Base-by-base conservation (phyloP, 139 green algal genomes). In the Chlorella sp. region DNA sequence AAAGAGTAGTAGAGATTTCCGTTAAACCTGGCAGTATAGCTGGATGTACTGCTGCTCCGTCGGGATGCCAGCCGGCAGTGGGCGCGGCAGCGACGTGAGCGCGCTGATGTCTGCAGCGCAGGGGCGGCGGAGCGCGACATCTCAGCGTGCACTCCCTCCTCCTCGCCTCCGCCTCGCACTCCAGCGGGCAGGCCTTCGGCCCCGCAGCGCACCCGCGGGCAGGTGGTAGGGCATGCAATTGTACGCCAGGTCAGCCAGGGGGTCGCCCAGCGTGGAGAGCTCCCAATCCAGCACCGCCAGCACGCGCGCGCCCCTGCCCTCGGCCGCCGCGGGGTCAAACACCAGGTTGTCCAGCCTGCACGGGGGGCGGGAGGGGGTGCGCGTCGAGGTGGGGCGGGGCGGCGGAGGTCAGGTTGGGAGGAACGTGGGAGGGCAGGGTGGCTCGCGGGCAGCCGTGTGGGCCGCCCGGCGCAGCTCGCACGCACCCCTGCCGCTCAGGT, bases 231-330 rank as follows among this genome's bases (percentile, higher is more conserved):
- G 77, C 78, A 98, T 82, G 88, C 93, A 98, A 80, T 79, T 89
- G 91, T 98, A 99, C 0, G 96, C 94, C 31, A 99, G 82, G 80
- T 99, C 94, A 23, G 91, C 84, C 76, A 92, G 90, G 27, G 88
- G 84, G 84, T 97, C 89, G 25, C 96, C 96, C n/a, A 99, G 71
- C 0, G 96, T 99, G 61, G 88, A 93, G 11, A 99, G 89, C 92
- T 99, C 96, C 96, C 96, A 99, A 80, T 99, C 96, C 31, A 99
- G 83, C 36, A 99, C 87, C 4, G 94, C 94, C 53, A 82, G 27
- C 45, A 97, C 85, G 4, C 25, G 35, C 3, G 72, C 62, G n/a
- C n/a, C n/a, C n/a, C n/a, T n/a, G n/a, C n/a, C n/a, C 23, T n/a
- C 53, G 45, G 50, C 53, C 46, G 46, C 48, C 0, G 11, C 11